phyloP scores from a whole-genome alignment of 345 rosid genomes.

The Sapria himalayana region DNA sequence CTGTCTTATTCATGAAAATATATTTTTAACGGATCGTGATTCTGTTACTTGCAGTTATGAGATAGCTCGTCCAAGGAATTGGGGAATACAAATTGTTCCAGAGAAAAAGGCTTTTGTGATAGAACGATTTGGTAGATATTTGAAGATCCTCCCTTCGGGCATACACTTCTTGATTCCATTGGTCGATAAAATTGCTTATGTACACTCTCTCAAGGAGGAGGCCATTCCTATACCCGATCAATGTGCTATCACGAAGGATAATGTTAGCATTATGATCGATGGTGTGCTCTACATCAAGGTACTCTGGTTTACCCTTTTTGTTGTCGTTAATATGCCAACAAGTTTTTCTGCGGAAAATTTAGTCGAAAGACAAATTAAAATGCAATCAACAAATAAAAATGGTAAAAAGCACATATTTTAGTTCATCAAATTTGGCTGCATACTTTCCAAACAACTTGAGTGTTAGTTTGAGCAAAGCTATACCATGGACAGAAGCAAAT shows the following conservation, averaged over 20 bases:
- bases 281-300: constrained; percentile 92
- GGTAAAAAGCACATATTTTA: no score
- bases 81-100: constrained; percentile 86
- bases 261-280: constrained; percentile 79
- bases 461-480: no score
- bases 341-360: no score
- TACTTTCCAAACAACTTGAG: no score
- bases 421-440: no score
- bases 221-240: constrained; percentile 83
- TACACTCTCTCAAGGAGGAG: constrained; percentile 92
- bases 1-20: background rate
- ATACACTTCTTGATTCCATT: constrained; percentile 70
- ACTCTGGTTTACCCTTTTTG: background rate
- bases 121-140: constrained; percentile 73
- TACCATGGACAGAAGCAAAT: no score
- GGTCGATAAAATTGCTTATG: constrained; percentile 82
- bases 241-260: constrained; percentile 81
- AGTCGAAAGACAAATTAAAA: no score
- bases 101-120: constrained; percentile 74
- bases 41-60: constrained; percentile 25
- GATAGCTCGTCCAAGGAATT: constrained; percentile 52
- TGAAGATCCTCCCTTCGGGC: constrained; percentile 60
- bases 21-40: background rate
- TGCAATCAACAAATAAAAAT: no score
- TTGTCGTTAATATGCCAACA: no score